A percentile compares a stretch with the other conserved stretches of the same genome.
Evolutionary conservation across 129 eudicot genomes (phyloP).

Genomic region (Daucus carota): DNA sequence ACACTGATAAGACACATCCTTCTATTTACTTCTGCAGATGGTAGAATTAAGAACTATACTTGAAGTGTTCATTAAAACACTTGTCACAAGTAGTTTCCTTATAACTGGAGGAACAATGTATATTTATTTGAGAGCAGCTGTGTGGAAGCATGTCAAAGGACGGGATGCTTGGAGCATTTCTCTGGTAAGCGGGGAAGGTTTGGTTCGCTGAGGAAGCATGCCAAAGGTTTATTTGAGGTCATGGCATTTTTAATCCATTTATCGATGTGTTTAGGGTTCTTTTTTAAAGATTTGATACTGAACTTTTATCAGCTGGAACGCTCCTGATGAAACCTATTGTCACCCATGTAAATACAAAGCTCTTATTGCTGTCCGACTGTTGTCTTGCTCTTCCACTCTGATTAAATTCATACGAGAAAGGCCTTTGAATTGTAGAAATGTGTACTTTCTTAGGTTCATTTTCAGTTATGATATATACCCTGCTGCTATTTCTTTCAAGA

Average conservation of each 20-base stretch:
- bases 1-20: background rate
- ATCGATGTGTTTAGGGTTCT: background rate
- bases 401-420: background rate
- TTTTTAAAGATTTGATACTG: background rate
- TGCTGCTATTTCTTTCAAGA: background rate
- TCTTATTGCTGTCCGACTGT: background rate
- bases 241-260: background rate
- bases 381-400: background rate
- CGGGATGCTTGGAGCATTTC: background rate
- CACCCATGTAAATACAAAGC: background rate
- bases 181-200: background rate
- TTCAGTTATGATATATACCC: background rate
- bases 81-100: background rate
- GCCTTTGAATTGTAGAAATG: background rate
- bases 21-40: slow-evolving; percentile 11
- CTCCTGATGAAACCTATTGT: background rate
- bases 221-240: background rate
- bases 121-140: slow-evolving; percentile 14
- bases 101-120: slow-evolving; percentile 7
- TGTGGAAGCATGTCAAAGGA: slow-evolving; percentile 9
- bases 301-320: background rate
- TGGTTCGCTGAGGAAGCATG: background rate
- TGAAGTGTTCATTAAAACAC: background rate
- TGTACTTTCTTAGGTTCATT: background rate
- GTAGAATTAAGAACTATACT: slow-evolving; percentile 3